These are phyloP conservation scores for Termitomyces sp. DNA, from an alignment of 768 basidiomycete species.

Conservation along the genomic window DNA sequence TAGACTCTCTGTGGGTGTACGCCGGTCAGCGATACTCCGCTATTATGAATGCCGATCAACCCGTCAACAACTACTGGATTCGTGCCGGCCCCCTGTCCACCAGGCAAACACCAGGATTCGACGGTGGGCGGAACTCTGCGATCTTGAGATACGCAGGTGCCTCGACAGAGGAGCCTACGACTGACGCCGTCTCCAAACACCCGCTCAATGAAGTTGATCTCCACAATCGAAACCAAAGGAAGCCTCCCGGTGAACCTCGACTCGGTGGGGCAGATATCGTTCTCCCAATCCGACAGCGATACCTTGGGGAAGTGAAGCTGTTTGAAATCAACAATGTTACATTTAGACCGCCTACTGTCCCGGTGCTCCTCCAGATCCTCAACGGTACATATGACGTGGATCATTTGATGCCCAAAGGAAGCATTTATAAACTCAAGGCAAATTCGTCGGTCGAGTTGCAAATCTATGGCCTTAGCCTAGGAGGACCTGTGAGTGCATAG, in stretches of 20 bases:
- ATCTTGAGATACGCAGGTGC: slow-evolving; percentile 3
- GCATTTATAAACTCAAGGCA: not conserved
- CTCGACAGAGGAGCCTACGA: not conserved
- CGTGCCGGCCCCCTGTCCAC: slow-evolving; percentile 16
- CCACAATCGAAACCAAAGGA: not conserved
- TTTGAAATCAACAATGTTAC: slow-evolving; percentile 1
- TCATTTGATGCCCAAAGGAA: not conserved
- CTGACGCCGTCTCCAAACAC: not conserved
- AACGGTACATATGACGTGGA: not conserved
- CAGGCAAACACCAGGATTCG: not conserved
- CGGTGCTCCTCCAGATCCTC: slow-evolving; percentile 3
- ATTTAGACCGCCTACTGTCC: not conserved
- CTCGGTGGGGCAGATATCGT: not conserved
- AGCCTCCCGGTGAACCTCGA: not conserved
- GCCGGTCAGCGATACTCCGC: slow-evolving; percentile 22
- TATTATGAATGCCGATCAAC: slow-evolving; percentile 38
- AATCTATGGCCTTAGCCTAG: not conserved
- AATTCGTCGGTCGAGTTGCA: slow-evolving; percentile 19
- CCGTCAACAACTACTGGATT: slow-evolving; percentile 47
- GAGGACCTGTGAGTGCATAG: slow-evolving; percentile 5
- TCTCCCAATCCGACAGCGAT: not conserved
- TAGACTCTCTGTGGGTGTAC: slow-evolving; percentile 25
- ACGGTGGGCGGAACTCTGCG: not conserved
- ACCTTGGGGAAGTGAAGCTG: not conserved
- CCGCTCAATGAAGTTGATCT: slow-evolving; percentile 1